These are phyloP conservation scores for Calonectria ilicicola DNA, from an alignment of 2,329 filamentous ascomycete genomes.

Conservation along the genomic window DNA sequence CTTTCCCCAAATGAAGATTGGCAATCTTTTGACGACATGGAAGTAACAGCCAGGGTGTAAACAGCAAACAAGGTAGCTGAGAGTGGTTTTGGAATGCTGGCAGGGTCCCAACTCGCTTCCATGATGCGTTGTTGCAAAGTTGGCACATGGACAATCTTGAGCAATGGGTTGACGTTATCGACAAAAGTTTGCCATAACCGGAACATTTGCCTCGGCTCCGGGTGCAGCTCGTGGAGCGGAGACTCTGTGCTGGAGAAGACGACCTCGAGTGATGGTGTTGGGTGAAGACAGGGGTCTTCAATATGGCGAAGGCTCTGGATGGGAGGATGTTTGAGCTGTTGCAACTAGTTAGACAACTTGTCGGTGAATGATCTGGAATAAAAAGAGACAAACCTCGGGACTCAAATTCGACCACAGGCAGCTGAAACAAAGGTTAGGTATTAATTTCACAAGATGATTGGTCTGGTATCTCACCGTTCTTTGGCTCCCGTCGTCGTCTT, in stretches of 20 bases:
- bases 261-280: constrained; percentile 19
- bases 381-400: constrained; percentile 25
- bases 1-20: constrained; percentile 26
- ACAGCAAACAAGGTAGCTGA: constrained; percentile 45
- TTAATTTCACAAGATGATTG: too few species aligned
- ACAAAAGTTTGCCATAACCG: constrained; percentile 49
- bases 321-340: constrained; percentile 40
- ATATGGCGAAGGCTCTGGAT: constrained; percentile 30
- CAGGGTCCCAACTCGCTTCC: constrained; percentile 43
- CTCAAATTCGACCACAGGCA: constrained; percentile 37
- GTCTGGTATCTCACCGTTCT: constrained; percentile 29
- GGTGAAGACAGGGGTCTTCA: constrained; percentile 35
- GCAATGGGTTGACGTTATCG: constrained; percentile 47
- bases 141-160: constrained; percentile 48
- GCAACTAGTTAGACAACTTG: background rate
- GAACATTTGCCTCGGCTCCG: constrained; percentile 46
- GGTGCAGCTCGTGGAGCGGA: constrained; percentile 33
- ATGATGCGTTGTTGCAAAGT: constrained; percentile 46
- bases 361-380: fast-evolving
- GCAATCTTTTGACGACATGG: constrained; percentile 34
- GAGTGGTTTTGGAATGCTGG: constrained; percentile 26
- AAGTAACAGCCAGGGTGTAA: constrained; percentile 41
- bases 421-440: constrained; percentile 7
- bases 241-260: background rate
- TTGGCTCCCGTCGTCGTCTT: background rate